Conservation (phyloP, 2,329 filamentous ascomycete species). For the Colletotrichum truncatum region DNA sequence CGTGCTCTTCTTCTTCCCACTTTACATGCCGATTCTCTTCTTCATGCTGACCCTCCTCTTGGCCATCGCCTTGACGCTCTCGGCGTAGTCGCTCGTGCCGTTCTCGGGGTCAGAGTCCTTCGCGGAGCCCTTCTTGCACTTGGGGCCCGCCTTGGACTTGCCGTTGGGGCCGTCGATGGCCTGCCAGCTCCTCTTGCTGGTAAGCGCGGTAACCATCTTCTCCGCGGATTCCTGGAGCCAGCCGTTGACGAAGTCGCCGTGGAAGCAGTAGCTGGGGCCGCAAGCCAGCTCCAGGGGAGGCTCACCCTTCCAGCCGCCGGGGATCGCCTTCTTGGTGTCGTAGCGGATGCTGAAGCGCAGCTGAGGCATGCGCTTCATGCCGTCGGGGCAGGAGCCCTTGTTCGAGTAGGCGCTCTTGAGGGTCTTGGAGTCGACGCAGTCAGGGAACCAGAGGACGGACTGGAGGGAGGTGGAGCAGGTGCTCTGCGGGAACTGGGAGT, state of each 20-base stretch:
- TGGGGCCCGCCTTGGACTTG: conserved; percentile 34
- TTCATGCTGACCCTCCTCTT: background rate
- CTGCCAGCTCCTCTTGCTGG: conserved; percentile 31
- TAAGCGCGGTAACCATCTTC: conserved; percentile 48
- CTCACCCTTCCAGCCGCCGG: conserved; percentile 54
- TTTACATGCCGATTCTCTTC: background rate
- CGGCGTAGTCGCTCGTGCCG: conserved; percentile 45
- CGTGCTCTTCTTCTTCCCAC: background rate
- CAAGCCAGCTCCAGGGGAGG: conserved; percentile 55
- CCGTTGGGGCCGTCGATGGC: conserved; percentile 44
- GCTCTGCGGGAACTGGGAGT: conserved; percentile 29
- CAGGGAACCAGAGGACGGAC: conserved; percentile 34
- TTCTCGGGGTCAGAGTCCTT: conserved; percentile 47
- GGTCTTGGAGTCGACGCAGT: conserved; percentile 33
- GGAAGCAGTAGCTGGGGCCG: conserved; percentile 47
- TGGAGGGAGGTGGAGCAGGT: conserved; percentile 37
- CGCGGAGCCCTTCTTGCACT: conserved; percentile 36
- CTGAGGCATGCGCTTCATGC: conserved; percentile 55
- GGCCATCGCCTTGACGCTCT: conserved; percentile 34
- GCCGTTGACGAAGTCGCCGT: conserved; percentile 56
- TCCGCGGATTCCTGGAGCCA: conserved; percentile 51
- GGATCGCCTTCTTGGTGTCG: conserved; percentile 49
- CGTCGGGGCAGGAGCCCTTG: conserved; percentile 42
- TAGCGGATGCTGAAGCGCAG: conserved; percentile 57
- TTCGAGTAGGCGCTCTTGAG: conserved; percentile 31